Evolutionary conservation across 2,329 filamentous ascomycete species (phyloP), one percentile per base, ranked within the genome.

Genomic region (Penicillium brasilianum): DNA sequence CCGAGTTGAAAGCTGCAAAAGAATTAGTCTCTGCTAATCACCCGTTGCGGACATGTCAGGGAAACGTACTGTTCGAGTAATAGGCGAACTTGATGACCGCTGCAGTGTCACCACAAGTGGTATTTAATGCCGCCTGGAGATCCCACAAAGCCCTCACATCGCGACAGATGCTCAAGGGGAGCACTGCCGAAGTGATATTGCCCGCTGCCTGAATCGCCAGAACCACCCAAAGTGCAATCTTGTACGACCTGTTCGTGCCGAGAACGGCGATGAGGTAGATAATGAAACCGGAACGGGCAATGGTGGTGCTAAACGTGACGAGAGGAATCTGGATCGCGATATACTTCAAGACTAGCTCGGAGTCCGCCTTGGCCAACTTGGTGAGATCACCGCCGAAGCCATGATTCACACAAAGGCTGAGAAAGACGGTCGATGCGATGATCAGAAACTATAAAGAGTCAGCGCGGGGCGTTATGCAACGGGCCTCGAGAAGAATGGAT

Each of bases 221-320:
- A 16, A 70, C 46, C 1, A 48, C 39, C 72, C 72, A 74, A 25
- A 74, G 51, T 2, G 55, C 54, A 18, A 66, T 63, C 54, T 61
- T 57, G 43, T 71, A 71, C 6, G 46, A 48, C 18, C 64, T 69
- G 18, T 72, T 72, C 2, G 65, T 66, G 0, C 71, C 70, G 11
- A 74, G 66, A 10, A 73, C 67, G 2, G 60, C 68, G 8, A 73
- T 54, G 9, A 74, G 60, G 46, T 73, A 74, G 22, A 73, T 39
- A 13, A 71, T 68, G 37, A 74, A 74, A 1, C 71, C 66, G 2
- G 58, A 64, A 13, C 72, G 71, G n/a, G 72, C 72, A 34, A 71
- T 62, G 1, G 69, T 69, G 8, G 71, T 73, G 55, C 72, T 73
- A 36, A 73, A 60, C 7, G 71, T 74, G 22, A 73, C 64, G n/a